Base-by-base conservation (phyloP, 1,284 basidiomycete species). In the Ganoderma sp. region DNA sequence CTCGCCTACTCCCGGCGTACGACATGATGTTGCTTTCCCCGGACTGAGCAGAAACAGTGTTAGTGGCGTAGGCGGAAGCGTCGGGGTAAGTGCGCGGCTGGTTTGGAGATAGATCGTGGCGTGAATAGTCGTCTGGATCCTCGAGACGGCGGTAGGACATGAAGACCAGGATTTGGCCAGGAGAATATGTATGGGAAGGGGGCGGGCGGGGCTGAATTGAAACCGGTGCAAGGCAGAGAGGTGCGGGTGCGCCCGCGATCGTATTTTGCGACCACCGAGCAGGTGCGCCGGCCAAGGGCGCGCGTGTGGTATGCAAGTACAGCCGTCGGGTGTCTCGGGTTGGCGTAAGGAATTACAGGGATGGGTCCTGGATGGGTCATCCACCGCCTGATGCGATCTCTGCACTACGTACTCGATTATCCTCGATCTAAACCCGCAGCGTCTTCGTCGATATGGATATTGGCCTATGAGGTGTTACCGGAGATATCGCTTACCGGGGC, bases 111-210 rank as follows among this genome's bases (percentile, higher is more conserved):
- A 69, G 15, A 5, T 56, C 60, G 22, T 63, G 66, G 22, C 69
- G 66, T 8, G 65, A 60, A 58, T 67, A 67, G 28, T 62, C 71
- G 60, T 73, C 71, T 12, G 66, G 64, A 12, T 71, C 66, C 58
- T 62, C 60, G 48, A 73, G 68, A 50, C 67, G 69, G 19, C 48
- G 64, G 57, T 71, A 71, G 57, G 69, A 69, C 71, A 71, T 73
- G 39, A 56, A 70, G 19, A 32, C 15, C 12, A n/a, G 42, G 61
- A 64, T 34, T 25, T 22, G 25, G 22, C 48, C 28, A 19, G 19
- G 22, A 54, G 14, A 28, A 12, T 25, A 60, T 39, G 25, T 39
- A 39, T 43, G 58, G 41, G 58, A 25, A 10, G 19, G 5, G 56
- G 37, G n/a, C 34, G 48, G 48, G n/a, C 58, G 39, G 39, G 39